Percentiles rank a stretch among this genome's conserved stretches.
Evolutionary conservation across 257 asterid genomes (phyloP).

Genomic region (Nicotiana paniculata): DNA sequence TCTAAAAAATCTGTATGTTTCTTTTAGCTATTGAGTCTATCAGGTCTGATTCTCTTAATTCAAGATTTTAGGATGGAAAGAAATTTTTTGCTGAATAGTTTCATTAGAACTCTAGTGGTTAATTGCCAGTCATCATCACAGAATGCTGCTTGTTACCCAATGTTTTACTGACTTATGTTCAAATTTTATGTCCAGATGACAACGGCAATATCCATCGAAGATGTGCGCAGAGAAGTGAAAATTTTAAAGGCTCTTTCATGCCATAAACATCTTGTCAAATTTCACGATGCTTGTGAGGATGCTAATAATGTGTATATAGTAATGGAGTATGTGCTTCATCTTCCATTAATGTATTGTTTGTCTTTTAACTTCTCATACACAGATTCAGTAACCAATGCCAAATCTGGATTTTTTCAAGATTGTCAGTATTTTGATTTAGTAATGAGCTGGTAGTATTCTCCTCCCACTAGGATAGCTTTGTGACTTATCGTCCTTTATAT

Average conservation of each 20-base stretch:
- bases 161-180: background rate
- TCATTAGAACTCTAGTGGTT: background rate
- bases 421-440: background rate
- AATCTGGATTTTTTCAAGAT: background rate
- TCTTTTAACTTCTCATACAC: background rate
- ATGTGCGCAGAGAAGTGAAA: constrained; percentile 94
- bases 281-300: constrained; percentile 93
- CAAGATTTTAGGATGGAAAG: background rate
- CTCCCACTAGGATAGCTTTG: background rate
- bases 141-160: background rate
- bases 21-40: background rate
- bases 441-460: background rate
- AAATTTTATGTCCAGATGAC: constrained; percentile 67
- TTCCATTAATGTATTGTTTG: constrained; percentile 9
- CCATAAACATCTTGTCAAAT: constrained; percentile 80
- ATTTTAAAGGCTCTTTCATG: constrained; percentile 91
- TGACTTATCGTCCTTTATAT: constrained; percentile 12
- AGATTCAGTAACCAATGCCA: background rate
- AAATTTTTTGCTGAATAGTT: background rate
- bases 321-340: constrained; percentile 77
- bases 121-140: background rate
- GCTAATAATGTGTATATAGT: constrained; percentile 80
- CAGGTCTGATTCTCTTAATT: background rate
- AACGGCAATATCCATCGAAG: constrained; percentile 90
- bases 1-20: background rate